Base-by-base conservation (phyloP, 768 basidiomycete genomes). In the Dendrothele bispora region DNA sequence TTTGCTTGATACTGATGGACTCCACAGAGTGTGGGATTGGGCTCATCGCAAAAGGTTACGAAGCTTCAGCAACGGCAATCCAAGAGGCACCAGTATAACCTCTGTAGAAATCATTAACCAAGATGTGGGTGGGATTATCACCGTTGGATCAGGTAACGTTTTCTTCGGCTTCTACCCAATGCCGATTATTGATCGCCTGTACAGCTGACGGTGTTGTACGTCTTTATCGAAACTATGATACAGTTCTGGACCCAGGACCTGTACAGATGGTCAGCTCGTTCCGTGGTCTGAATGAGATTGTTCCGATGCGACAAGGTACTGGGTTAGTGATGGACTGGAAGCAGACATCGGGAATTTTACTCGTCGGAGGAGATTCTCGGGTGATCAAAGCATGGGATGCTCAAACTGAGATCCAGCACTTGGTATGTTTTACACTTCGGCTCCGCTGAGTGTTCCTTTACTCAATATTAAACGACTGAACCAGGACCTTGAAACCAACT, bases 371-470 rank as follows among this genome's bases (percentile, higher is more conserved):
- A 2, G 95, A 98, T 67, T 87, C 91, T 29, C 82, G 84, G 48
- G 83, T 86, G 30, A 87, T 99, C 51, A 79, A 92, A 49, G 77
- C 94, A 4, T 99, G 97, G 97, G 95, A 99, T 62, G 95, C 94
- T 7, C 86, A 91, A 54, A 88, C 88, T 2, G 97, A 98, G 63
- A 82, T 77, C 21, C 80, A 83, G 48, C 71, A 85, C 36, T 62
- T 86, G 70, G 91, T 93, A 56, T 53, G 83, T 64, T 38, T 51
- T 28, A 6, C 30, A 21, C 14, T 20, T 38, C 14, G 15, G 5
- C 8, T 29, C n/a, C 14, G 17, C 29, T 41, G 8, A 35, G 20
- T 11, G 5, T 36, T 26, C 42, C 21, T n/a, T 12, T 37, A 28
- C 25, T 45, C 7, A 17, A 12, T 2, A 18, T 36, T 35, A n/a